Base-by-base conservation (phyloP, 345 rosid genomes). In the Populus pruinosa region DNA sequence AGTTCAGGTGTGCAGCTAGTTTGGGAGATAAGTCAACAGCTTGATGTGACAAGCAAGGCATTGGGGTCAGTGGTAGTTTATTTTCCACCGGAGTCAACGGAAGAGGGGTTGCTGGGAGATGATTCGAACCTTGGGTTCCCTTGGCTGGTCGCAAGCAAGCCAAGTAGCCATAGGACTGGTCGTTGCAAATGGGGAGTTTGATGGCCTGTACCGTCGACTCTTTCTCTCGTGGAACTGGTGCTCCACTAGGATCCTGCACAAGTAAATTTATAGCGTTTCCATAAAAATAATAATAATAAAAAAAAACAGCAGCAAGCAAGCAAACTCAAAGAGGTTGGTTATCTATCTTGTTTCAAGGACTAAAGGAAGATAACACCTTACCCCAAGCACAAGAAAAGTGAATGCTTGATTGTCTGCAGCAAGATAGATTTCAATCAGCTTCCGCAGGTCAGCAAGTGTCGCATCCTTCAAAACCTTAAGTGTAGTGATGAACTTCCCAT, bases 391-490 rank as follows among this genome's bases (percentile, higher is more conserved):
- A 71, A 91, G 85, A 81, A 91, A 90, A 70, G 79, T 74, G 73
- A 90, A 90, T 21, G 87, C 81, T 77, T 80, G 86, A 78, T 86
- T 87, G 75, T 88, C 92, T 72, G 85, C 84, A 43, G 81, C 92
- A 69, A 90, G 90, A 83, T 90, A 79, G 72, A 89, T 92, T 79
- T 90, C 91, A 41, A 90, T 83, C 77, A 91, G 89, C 89, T 91
- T 90, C 87, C 94, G 78, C 82, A 91, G 81, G 72, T 92, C 94
- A 76, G 90, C 87, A 35, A 90, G 87, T 74, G 88, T 86, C 71
- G 94, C 90, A 12, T 84, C 92, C 72, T 85, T 85, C 16, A 85
- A 71, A 61, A 88, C 88, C 85, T 78, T 89, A 18, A 92, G 84
- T 44, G 86, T 89, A 63, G 90, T 80, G 67, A 90, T 85, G 80